phyloP scores from a whole-genome alignment of 805 yeast species.

The Wickerhamomyces chaumierensis region DNA sequence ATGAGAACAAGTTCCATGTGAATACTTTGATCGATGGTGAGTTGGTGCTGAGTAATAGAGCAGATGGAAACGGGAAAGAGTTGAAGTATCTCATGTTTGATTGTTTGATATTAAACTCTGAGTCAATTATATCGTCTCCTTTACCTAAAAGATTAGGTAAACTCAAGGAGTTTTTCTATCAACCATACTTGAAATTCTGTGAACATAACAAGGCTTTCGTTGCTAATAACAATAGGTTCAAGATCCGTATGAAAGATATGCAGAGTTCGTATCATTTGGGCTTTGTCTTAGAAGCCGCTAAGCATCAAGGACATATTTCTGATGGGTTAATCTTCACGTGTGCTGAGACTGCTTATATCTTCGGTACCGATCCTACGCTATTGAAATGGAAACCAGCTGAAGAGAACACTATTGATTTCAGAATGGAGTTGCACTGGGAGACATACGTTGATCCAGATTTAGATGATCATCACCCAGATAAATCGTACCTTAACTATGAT shows the following conservation, averaged over 20 bases:
- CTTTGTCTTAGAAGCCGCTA: conserved; percentile 62
- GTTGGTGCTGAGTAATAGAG: conserved; percentile 59
- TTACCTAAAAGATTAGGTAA: conserved; percentile 80
- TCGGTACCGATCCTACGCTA: conserved; percentile 80
- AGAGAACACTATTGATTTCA: conserved; percentile 89
- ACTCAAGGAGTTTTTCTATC: conserved; percentile 67
- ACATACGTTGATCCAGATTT: conserved; percentile 49
- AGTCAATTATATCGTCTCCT: conserved; percentile 54
- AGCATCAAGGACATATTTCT: conserved; percentile 70
- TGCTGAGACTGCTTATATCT: conserved; percentile 73
- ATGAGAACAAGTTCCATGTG: conserved; percentile 54
- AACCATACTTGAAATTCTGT: conserved; percentile 71
- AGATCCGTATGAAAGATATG: conserved; percentile 81
- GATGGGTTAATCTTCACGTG: conserved; percentile 95
- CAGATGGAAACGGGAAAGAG: conserved; percentile 45
- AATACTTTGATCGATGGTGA: conserved; percentile 94
- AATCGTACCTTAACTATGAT: conserved; percentile 74
- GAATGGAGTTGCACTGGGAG: conserved; percentile 52
- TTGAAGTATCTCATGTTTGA: conserved; percentile 83
- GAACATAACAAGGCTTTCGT: no score
- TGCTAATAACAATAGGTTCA: conserved; percentile 76
- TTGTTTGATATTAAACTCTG: conserved; percentile 75
- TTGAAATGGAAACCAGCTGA: conserved; percentile 97
- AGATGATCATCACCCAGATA: conserved; percentile 49
- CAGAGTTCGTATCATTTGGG: conserved; percentile 67